A percentile compares a stretch with the other conserved stretches of the same genome.
Evolutionary conservation across 768 basidiomycete species (phyloP).

Genomic region (Suillus subaureus): DNA sequence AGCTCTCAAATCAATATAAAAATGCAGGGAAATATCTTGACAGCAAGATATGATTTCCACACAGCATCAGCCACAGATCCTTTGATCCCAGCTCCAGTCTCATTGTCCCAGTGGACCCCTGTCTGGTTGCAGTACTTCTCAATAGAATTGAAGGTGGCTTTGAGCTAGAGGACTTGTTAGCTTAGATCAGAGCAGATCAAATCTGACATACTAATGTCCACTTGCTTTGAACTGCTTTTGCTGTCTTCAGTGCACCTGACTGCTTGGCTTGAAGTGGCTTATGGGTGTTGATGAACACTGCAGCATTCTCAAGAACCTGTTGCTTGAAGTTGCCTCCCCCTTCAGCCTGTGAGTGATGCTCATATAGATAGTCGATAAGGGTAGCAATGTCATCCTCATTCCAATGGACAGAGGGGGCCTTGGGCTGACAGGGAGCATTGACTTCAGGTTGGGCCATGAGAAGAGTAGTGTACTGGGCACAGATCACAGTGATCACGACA

Average conservation of each 20-base stretch:
- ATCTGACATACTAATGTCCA: not conserved
- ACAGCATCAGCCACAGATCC: not conserved
- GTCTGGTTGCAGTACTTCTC: not conserved
- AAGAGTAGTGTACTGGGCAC: too few species aligned
- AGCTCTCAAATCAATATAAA: not conserved
- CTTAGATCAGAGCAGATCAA: not conserved
- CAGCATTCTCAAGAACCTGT: not conserved
- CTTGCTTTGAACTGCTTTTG: not conserved
- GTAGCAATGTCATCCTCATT: too few species aligned
- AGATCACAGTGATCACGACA: too few species aligned
- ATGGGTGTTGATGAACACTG: not conserved
- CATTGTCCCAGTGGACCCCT: constrained; percentile 2
- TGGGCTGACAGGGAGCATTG: too few species aligned
- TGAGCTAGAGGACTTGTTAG: too few species aligned
- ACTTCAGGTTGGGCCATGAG: too few species aligned
- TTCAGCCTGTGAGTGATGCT: too few species aligned
- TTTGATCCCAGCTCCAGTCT: not conserved
- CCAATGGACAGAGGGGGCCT: too few species aligned
- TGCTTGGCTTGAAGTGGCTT: too few species aligned
- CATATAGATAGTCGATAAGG: too few species aligned
- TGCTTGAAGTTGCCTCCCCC: constrained; percentile 7
- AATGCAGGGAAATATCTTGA: not conserved
- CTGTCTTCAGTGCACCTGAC: not conserved
- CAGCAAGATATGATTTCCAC: not conserved
- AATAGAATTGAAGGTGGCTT: too few species aligned